Evolutionary conservation across 2,329 filamentous ascomycete species (phyloP).

Genomic region (Penicillium sclerotigenum): DNA sequence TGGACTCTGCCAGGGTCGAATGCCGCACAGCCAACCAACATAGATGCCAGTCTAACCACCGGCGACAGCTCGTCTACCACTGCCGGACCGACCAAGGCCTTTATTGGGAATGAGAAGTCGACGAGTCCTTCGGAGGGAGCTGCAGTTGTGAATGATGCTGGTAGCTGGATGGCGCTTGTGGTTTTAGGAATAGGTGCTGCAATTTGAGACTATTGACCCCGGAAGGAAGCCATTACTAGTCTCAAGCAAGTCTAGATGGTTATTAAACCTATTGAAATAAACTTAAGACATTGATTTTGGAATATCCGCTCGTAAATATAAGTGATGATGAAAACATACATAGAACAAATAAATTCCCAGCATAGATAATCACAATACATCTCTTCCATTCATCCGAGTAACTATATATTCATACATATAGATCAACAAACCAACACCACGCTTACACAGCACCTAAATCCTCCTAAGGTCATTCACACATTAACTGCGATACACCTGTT

Average conservation of each 20-base stretch:
- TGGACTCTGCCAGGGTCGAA: constrained; percentile 14
- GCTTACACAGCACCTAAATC: not conserved
- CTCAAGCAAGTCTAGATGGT: too few species aligned
- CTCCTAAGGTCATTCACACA: not conserved
- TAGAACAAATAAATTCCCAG: not conserved
- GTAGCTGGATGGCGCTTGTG: constrained; percentile 17
- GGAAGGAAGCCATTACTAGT: not conserved
- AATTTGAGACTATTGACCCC: not conserved
- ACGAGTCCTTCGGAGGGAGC: constrained; percentile 16
- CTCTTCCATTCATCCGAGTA: not conserved
- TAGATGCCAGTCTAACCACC: not conserved
- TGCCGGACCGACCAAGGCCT: constrained; percentile 2
- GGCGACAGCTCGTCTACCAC: not conserved
- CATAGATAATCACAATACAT: constrained; percentile 13
- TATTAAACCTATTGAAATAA: not conserved
- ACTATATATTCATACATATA: not conserved
- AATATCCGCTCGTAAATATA: not conserved
- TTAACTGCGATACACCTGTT: constrained; percentile 21
- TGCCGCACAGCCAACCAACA: constrained; percentile 2
- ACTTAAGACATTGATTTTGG: not conserved
- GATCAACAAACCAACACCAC: not conserved
- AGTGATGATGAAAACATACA: not conserved
- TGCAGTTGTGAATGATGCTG: constrained; percentile 8
- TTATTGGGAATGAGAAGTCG: constrained; percentile 6
- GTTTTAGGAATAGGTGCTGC: constrained; percentile 14